Evolutionary conservation across 1,284 basidiomycete species (phyloP), one percentile per base, ranked within the genome.

Genomic region (Cutaneotrichosporon sp.): DNA sequence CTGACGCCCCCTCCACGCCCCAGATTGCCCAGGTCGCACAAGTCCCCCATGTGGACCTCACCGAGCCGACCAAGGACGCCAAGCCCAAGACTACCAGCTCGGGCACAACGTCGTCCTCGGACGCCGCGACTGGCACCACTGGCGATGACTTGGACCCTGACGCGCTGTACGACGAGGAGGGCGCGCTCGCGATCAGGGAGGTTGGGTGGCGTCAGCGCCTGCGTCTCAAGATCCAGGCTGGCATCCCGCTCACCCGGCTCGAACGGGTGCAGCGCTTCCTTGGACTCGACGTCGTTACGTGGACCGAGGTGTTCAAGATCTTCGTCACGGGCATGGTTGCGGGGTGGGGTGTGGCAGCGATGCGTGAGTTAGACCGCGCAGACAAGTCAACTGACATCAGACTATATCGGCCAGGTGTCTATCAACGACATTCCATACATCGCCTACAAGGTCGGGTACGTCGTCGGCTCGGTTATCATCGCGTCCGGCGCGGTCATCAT

Each of bases 351-450:
- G 79, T 82, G 20, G 80, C 76, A 4, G 79, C 70, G 4, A 82
- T 82, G 81, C 81, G 80, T 81, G 52, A 74, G 79, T 78, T 27
- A 14, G 29, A 10, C n/a, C 14, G 24, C 14, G 7, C n/a, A n/a
- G n/a, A n/a, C n/a, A n/a, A 6, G 13, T 10, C 4, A 6, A 25
- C 36, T 53, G 50, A 52, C 38, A 65, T 53, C 68, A 81, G 80
- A 82, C 66, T 82, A 82, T 66, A 76, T 82, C 63, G 81, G 81
- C 16, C 81, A 82, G 69, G 66, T 75, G 18, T 80, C 79, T 9
- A 81, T 82, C 71, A 74, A 70, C 36, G 77, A 73, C 36, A 77
- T 82, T 14, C 79, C 79, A 0, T 74, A 77, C 52, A 76, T 81
- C 50, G 75, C 72, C 9, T 82, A 82, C 69, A 65, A 67, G 13